phyloP scores from a whole-genome alignment of 2,329 filamentous ascomycete genomes.

The Fusarium incarnatum region DNA sequence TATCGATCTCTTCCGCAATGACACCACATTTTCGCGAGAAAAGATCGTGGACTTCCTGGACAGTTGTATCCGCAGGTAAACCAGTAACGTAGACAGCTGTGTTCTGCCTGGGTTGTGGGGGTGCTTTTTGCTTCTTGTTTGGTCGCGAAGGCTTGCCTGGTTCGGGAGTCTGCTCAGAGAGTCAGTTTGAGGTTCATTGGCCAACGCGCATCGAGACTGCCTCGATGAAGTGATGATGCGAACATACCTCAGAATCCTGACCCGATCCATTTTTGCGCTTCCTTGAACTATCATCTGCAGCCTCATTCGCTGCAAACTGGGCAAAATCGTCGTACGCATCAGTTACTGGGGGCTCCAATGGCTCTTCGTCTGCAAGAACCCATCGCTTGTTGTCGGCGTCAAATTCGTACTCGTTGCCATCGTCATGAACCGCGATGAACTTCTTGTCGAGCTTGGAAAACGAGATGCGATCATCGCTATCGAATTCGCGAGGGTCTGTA shows the following conservation, averaged over 20 bases:
- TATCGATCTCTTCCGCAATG: constrained; percentile 94
- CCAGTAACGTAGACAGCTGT: constrained; percentile 94
- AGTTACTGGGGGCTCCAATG: constrained; percentile 55
- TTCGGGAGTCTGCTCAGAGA: constrained; percentile 38
- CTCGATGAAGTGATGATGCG: not conserved
- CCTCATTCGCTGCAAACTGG: constrained; percentile 42
- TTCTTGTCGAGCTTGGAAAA: constrained; percentile 86
- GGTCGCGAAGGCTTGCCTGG: constrained; percentile 55
- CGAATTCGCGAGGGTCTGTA: constrained; percentile 75
- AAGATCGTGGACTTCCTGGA: constrained; percentile 82
- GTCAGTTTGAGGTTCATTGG: constrained; percentile 18
- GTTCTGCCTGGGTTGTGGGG: constrained; percentile 72
- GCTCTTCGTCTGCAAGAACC: constrained; percentile 71
- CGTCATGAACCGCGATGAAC: constrained; percentile 85
- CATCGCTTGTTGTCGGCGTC: constrained; percentile 77
- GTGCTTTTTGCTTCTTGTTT: constrained; percentile 61
- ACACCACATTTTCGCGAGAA: constrained; percentile 90
- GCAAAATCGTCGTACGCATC: constrained; percentile 52
- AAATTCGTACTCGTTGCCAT: constrained; percentile 88
- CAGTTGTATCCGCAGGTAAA: constrained; percentile 81
- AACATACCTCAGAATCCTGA: constrained; percentile 58
- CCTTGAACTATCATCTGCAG: constrained; percentile 46
- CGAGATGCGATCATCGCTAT: constrained; percentile 83
- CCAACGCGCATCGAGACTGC: not conserved
- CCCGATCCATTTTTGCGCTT: constrained; percentile 59